Conservation (phyloP, 345 rosid species). For the Sisymbrium altissimum region DNA sequence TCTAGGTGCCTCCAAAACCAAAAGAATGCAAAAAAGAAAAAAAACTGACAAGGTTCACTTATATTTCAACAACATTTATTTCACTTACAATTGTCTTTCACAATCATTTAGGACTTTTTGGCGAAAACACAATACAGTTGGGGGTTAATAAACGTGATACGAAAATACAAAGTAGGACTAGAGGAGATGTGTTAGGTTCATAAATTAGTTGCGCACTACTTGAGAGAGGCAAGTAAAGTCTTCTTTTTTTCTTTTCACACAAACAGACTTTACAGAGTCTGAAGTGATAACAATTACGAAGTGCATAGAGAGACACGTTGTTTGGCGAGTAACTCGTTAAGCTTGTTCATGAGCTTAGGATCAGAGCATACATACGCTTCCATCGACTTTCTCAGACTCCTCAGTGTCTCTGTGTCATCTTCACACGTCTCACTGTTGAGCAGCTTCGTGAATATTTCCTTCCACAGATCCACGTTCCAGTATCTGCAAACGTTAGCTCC, state of each 20-base stretch:
- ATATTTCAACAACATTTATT: no score
- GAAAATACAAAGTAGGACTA: neutral
- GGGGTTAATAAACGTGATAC: neutral
- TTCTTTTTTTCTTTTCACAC: neutral
- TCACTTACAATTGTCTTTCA: no score
- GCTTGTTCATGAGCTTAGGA: constrained; percentile 57
- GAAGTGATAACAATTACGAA: constrained; percentile 24
- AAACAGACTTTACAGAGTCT: constrained; percentile 8
- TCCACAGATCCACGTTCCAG: constrained; percentile 82
- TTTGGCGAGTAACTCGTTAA: constrained; percentile 65
- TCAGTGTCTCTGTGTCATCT: constrained; percentile 46
- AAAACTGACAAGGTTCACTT: no score
- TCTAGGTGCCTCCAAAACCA: no score
- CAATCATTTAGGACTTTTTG: no score
- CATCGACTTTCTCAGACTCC: constrained; percentile 56
- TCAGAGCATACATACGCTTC: constrained; percentile 54
- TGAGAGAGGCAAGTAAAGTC: neutral
- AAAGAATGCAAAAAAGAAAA: no score
- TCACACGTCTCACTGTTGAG: constrained; percentile 46
- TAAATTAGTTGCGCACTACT: neutral
- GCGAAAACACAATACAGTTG: no score
- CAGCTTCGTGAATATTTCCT: constrained; percentile 59
- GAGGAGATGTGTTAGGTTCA: neutral
- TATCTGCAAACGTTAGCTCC: constrained; percentile 45
- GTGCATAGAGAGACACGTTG: constrained; percentile 72